Base-by-base conservation (phyloP, 179 eudicot genomes). In the Beta macrorhiza region DNA sequence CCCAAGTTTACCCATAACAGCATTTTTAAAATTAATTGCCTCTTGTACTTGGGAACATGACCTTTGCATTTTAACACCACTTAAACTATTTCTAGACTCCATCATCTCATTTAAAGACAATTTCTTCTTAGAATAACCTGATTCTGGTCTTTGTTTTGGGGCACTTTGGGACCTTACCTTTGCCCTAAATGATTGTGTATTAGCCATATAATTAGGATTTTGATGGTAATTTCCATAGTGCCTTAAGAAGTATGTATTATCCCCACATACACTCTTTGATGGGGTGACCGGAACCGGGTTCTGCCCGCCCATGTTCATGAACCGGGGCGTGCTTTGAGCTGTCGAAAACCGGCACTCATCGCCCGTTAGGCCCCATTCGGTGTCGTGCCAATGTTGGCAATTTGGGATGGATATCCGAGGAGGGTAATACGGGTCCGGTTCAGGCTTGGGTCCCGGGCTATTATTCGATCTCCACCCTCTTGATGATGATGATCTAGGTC, bases 141-240 rank as follows among this genome's bases (percentile, higher is more conserved):
- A 25, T 44, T 90, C 97, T 3, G 93, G 92, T 82, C 99, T 87
- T 20, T 94, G 97, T 63, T 84, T 96, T 4, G 99, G 99, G 14
- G 96, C 97, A 64, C 99, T 96, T 5, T 92, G 91, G 10, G 99
- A 94, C 92, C 99, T 87, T 67, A 91, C 77, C 71, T 96, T 96
- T 5, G 96, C 95, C 74, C 80, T 76, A 83, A 91, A 96, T 61
- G 97, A 96, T 78, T 87, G 86, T 2, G 98, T 96, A 53, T 89
- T 91, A 0, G 94, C 86, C 99, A 96, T 96, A 63, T 94, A 96
- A 69, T 82, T 91, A 1, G 99, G 99, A 63, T 68, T 78, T 6
- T 70, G 11, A 5, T 74, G 79, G 80, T 78, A 80, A 80, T 89
- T 87, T 5, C 88, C 82, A 67, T 86, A 85, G 0, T 85, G 82